Conservation (phyloP, 768 basidiomycete genomes). For the Termitomyces sp. region DNA sequence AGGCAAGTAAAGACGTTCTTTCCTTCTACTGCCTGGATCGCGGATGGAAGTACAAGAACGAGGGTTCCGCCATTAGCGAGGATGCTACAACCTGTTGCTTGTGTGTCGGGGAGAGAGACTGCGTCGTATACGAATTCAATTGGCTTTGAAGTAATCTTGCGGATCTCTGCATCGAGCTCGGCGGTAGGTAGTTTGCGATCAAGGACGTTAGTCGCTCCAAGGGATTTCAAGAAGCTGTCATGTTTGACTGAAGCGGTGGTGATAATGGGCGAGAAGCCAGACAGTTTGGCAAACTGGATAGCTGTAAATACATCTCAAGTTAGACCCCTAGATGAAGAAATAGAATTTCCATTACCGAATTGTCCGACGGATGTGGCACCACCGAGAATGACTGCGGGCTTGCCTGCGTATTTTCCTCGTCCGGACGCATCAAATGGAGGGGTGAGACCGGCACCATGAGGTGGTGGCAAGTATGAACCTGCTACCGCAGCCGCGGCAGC, state of each 20-base stretch:
- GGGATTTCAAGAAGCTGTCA: background rate
- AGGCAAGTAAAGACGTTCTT: constrained; percentile 10
- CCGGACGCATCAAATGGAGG: constrained; percentile 28
- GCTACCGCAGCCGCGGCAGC: constrained; percentile 23
- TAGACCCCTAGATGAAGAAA: background rate
- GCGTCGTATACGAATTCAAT: constrained; percentile 25
- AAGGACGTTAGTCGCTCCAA: constrained; percentile 21
- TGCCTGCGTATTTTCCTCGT: constrained; percentile 23
- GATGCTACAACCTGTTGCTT: constrained; percentile 29
- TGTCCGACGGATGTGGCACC: constrained; percentile 34
- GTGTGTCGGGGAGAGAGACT: constrained; percentile 32
- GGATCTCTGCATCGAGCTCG: constrained; percentile 7
- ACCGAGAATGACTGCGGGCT: constrained; percentile 30
- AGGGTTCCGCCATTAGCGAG: constrained; percentile 35
- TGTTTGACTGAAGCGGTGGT: constrained; percentile 7
- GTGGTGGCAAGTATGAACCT: constrained; percentile 24
- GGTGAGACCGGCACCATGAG: constrained; percentile 23
- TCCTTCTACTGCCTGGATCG: constrained; percentile 10
- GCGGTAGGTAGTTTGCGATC: constrained; percentile 11
- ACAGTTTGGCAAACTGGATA: constrained; percentile 25
- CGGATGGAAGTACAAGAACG: constrained; percentile 18
- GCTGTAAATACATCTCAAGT: background rate
- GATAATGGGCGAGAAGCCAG: constrained; percentile 36
- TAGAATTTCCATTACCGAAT: constrained; percentile 18
- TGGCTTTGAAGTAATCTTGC: constrained; percentile 15